Base-by-base conservation (phyloP, 2,329 filamentous ascomycete species). In the Verticillium albo-atrum region DNA sequence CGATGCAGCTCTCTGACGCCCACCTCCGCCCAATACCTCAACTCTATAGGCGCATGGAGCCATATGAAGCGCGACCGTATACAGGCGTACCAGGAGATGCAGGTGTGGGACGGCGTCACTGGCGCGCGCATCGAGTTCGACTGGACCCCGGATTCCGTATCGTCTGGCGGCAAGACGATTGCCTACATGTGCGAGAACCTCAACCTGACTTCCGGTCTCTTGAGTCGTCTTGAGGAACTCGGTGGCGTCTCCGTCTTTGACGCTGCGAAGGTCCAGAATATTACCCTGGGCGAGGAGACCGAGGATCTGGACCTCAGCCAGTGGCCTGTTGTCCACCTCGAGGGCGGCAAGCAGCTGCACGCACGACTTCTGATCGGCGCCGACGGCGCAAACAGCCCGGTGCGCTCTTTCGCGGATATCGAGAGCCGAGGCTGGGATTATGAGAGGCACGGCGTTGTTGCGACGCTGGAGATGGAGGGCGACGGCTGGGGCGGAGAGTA, bases 131-230 rank as follows among this genome's bases (percentile, higher is more conserved):
- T 99, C 71, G 89, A 91, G 66, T 99, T 99, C 73, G 90, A 95
- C 75, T 90, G 88, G 89, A 75, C 75, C 25, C 77, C 77, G 5
- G 72, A 70, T 51, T 71, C 77, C 37, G 78, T 80, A 68, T 74
- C 54, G 71, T 75, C 53, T 74, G 76, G 67, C 74, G 77, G 78
- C 70, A 83, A 80, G 62, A 90, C 87, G 1, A 92, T 99, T 65
- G 95, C 95, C 10, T 97, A 95, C 72, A 99, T 99, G 94, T 91
- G 88, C 50, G 96, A 99, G 79, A 99, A 98, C 73, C 74, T 89
- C 32, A 98, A 99, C 72, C 81, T 97, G 34, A 92, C 91, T 2
- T 88, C 88, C 0, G 92, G 87, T 1, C 80, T 99, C 7, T 75
- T 97, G 56, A 82, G 82, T 58, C 84, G 89, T 15, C 81, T 97